These are phyloP conservation scores for Imleria badia DNA, from an alignment of 768 basidiomycete genomes.

Conservation along the genomic window DNA sequence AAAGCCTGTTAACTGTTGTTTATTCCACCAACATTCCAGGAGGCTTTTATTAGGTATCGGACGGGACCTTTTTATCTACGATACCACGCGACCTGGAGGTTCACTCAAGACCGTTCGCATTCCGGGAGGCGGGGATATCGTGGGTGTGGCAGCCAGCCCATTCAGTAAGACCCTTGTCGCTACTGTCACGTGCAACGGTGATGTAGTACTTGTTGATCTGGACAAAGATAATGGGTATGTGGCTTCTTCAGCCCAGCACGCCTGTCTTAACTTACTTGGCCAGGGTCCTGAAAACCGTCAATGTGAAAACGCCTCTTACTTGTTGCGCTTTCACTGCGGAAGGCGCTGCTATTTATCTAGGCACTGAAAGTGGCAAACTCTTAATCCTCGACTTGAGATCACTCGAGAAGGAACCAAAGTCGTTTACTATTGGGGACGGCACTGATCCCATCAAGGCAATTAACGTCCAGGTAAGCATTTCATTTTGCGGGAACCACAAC, in stretches of 20 bases:
- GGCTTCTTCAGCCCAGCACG: neutral
- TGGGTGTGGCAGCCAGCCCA: slow-evolving; percentile 62
- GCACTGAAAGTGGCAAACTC: slow-evolving; percentile 64
- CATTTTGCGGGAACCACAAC: neutral
- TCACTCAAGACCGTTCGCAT: slow-evolving; percentile 55
- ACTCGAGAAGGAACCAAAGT: slow-evolving; percentile 62
- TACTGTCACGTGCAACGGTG: slow-evolving; percentile 52
- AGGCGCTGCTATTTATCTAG: slow-evolving; percentile 64
- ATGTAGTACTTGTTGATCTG: slow-evolving; percentile 61
- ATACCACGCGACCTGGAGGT: slow-evolving; percentile 54
- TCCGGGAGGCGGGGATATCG: slow-evolving; percentile 50
- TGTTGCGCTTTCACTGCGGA: slow-evolving; percentile 68
- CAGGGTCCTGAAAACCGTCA: slow-evolving; percentile 61
- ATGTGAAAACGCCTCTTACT: slow-evolving; percentile 52
- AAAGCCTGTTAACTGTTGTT: slow-evolving; percentile 45
- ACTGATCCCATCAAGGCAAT: slow-evolving; percentile 52
- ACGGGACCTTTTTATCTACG: slow-evolving; percentile 58
- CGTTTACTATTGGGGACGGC: slow-evolving; percentile 47
- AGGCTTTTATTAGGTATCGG: slow-evolving; percentile 56
- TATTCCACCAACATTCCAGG: slow-evolving; percentile 64
- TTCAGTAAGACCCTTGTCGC: slow-evolving; percentile 75
- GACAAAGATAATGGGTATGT: slow-evolving; percentile 73
- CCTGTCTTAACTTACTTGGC: neutral
- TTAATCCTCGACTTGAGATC: slow-evolving; percentile 62
- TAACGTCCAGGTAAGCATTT: slow-evolving; percentile 51